Conservation (phyloP, 225 moss, liverwort and hornwort species). For the Pseudoscleropodium purum region DNA sequence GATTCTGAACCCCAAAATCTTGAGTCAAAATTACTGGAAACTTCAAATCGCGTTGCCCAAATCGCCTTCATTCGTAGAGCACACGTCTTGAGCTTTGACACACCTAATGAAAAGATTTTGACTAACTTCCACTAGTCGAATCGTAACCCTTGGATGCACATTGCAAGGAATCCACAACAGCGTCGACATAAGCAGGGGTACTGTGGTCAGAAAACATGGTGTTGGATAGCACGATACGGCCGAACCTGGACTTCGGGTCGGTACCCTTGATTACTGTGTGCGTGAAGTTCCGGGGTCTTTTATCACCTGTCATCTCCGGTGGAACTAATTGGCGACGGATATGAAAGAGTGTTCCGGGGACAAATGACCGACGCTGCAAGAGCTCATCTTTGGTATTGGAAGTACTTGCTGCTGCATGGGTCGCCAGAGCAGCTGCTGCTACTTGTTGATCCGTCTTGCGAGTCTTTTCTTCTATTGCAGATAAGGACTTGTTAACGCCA, state of each 20-base stretch:
- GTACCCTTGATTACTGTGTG: slow-evolving; percentile 23
- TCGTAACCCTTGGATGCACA: neutral
- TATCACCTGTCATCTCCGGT: slow-evolving; percentile 3
- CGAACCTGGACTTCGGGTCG: slow-evolving; percentile 27
- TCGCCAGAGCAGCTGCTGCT: slow-evolving; percentile 52
- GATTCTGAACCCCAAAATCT: neutral
- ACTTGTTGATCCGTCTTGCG: slow-evolving; percentile 43
- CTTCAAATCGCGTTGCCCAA: neutral
- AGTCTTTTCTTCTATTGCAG: slow-evolving; percentile 34
- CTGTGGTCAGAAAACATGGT: slow-evolving; percentile 49
- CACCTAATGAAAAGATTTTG: neutral
- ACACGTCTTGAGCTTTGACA: neutral
- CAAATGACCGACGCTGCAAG: slow-evolving; percentile 37
- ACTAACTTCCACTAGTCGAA: neutral
- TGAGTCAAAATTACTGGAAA: neutral
- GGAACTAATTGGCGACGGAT: slow-evolving; percentile 56
- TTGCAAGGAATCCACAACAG: slow-evolving; percentile 25
- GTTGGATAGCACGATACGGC: slow-evolving; percentile 35
- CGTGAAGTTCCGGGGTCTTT: neutral
- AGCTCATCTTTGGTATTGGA: slow-evolving; percentile 24
- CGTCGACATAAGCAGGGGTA: slow-evolving; percentile 30
- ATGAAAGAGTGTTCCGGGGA: slow-evolving; percentile 70
- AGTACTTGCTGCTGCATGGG: slow-evolving; percentile 24
- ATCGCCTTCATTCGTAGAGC: neutral
- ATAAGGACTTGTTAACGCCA: slow-evolving; percentile 23